Evolutionary conservation across 805 yeast species (phyloP).

Genomic region (Candida oleophila): DNA sequence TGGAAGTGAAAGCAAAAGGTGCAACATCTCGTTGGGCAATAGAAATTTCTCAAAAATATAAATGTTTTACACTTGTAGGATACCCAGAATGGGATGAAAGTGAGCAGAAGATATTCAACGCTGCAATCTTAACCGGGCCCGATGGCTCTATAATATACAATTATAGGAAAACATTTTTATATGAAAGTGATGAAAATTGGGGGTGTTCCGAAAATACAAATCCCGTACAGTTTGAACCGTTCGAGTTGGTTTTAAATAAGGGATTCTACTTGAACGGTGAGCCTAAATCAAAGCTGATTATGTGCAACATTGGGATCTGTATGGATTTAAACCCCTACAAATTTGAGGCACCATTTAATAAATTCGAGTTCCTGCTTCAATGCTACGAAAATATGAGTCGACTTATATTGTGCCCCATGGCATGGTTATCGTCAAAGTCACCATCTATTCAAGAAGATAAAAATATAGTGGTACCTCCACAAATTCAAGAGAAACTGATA

Average conservation of each 20-base stretch:
- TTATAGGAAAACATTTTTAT: constrained; percentile 75
- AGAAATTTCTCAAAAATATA: constrained; percentile 45
- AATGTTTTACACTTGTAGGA: constrained; percentile 75
- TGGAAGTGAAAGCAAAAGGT: constrained; percentile 50
- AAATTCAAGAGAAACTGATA: not conserved
- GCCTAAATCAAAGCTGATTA: constrained; percentile 10
- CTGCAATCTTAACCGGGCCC: constrained; percentile 65
- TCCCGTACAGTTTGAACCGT: constrained; percentile 51
- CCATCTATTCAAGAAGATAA: constrained; percentile 28
- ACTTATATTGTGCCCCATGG: constrained; percentile 76
- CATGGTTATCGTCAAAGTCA: constrained; percentile 70
- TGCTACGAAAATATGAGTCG: constrained; percentile 49
- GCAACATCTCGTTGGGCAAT: constrained; percentile 57
- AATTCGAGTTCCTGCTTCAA: constrained; percentile 65
- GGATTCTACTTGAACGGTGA: constrained; percentile 14
- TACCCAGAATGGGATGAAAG: constrained; percentile 61
- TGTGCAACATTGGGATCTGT: constrained; percentile 76
- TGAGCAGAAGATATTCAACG: constrained; percentile 52
- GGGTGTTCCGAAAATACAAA: constrained; percentile 61
- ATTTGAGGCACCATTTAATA: constrained; percentile 75
- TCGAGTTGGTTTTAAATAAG: constrained; percentile 35
- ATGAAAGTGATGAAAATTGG: constrained; percentile 78
- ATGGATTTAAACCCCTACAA: constrained; percentile 92
- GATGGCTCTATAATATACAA: constrained; percentile 58
- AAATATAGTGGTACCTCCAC: not conserved